Evolutionary conservation across 768 basidiomycete genomes (phyloP).

Genomic region (Russula dissimulans): DNA sequence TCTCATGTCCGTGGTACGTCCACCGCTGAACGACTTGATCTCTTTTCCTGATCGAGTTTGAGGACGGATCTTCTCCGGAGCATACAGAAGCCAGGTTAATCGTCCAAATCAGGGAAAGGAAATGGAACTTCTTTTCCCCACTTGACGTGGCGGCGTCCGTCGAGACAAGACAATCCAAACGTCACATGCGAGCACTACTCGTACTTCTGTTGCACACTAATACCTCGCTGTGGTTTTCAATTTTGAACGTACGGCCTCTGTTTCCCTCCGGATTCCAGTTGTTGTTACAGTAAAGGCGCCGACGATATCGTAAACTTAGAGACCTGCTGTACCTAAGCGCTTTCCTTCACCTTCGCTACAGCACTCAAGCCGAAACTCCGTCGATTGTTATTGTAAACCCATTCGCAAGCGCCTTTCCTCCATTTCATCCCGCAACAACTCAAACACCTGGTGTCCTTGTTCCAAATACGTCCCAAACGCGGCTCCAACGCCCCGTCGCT

Average conservation of each 20-base stretch:
- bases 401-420: not conserved
- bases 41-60: not conserved
- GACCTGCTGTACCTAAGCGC: too few relatives aligned
- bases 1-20: too few relatives aligned
- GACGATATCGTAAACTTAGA: not conserved
- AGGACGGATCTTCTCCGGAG: constrained; percentile 8
- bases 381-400: not conserved
- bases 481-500: not conserved
- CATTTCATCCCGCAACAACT: not conserved
- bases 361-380: not conserved
- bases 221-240: too few relatives aligned
- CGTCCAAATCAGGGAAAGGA: not conserved
- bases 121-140: not conserved
- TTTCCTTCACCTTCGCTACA: too few relatives aligned
- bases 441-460: not conserved
- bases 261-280: not conserved
- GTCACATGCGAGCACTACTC: too few relatives aligned
- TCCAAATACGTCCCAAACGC: not conserved
- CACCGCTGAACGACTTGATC: too few relatives aligned
- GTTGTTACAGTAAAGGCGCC: too few relatives aligned
- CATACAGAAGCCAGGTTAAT: not conserved
- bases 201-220: too few relatives aligned
- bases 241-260: too few relatives aligned
- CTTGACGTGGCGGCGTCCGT: constrained; percentile 7
- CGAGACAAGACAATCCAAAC: not conserved